A percentile compares a stretch with the other conserved stretches of the same genome.
Conservation (phyloP, 1,139 yeast genomes). For the Hansenula anomala region DNA sequence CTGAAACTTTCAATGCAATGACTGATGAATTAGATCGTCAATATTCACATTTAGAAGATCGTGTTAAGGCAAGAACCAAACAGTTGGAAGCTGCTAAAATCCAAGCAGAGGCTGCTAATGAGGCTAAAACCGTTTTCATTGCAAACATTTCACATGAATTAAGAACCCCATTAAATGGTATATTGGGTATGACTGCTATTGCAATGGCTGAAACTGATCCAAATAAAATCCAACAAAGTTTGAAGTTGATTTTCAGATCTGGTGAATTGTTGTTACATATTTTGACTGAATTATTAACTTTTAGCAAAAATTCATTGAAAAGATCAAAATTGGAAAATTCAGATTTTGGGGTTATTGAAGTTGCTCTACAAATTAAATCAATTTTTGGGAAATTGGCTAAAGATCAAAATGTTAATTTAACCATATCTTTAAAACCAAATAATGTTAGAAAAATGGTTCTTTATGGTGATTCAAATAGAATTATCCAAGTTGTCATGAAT, state of each 20-base stretch:
- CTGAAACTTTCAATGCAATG: conserved; percentile 89
- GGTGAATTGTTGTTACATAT: conserved; percentile 86
- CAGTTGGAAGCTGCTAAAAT: conserved; percentile 85
- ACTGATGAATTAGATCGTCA: conserved; percentile 82
- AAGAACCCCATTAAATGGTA: conserved; percentile 93
- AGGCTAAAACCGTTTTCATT: conserved; percentile 89
- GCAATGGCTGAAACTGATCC: conserved; percentile 81
- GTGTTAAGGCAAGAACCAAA: conserved; percentile 83
- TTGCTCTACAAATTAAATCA: conserved; percentile 79
- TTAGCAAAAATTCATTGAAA: conserved; percentile 85
- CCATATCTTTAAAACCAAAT: conserved; percentile 56
- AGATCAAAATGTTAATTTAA: conserved; percentile 66
- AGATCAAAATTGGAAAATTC: conserved; percentile 79
- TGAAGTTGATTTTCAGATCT: conserved; percentile 77
- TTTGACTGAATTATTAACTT: conserved; percentile 82
- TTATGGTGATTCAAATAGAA: conserved; percentile 82
- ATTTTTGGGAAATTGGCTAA: conserved; percentile 83
- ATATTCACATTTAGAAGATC: conserved; percentile 78
- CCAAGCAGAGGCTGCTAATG: conserved; percentile 91
- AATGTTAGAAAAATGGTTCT: conserved; percentile 56
- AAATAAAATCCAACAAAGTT: conserved; percentile 56
- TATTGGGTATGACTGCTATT: conserved; percentile 91
- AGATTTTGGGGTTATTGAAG: conserved; percentile 61
- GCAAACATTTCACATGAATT: conserved; percentile 95
- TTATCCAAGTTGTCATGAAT: conserved; percentile 84